Evolutionary conservation across 2,329 filamentous ascomycete species (phyloP).

Genomic region (Aureobasidium sp.): DNA sequence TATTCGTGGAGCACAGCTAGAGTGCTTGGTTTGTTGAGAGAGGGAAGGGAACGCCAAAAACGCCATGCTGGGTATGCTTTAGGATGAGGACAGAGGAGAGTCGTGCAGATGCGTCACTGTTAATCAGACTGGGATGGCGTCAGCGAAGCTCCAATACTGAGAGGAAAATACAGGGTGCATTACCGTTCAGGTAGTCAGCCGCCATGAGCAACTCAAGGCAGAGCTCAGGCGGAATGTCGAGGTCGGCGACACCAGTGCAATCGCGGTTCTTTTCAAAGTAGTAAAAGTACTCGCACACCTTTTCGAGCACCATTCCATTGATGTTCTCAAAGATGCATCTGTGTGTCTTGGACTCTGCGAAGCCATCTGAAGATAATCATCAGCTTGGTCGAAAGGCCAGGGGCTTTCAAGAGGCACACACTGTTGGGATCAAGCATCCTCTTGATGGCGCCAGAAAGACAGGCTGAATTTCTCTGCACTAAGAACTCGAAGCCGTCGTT

Average conservation of each 20-base stretch:
- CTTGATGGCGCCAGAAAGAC: conserved; percentile 64
- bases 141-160: neutral
- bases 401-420: conserved; percentile 35
- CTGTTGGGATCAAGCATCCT: conserved; percentile 66
- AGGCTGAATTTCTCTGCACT: conserved; percentile 62
- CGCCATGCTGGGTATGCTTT: conserved; percentile 11
- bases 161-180: conserved; percentile 21
- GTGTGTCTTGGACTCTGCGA: conserved; percentile 57
- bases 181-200: conserved; percentile 66
- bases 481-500: conserved; percentile 72
- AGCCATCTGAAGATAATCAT: conserved; percentile 44
- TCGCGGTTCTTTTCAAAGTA: conserved; percentile 71
- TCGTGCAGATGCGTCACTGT: neutral
- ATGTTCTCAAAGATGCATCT: conserved; percentile 65
- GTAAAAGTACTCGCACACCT: conserved; percentile 76
- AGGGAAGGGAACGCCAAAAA: conserved; percentile 8
- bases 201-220: conserved; percentile 72
- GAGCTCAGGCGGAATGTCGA: conserved; percentile 72
- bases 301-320: conserved; percentile 67
- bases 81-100: neutral
- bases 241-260: conserved; percentile 66
- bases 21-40: neutral
- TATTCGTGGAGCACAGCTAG: neutral
- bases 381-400: conserved; percentile 16
- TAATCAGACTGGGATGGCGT: conserved; percentile 17